Conservation (phyloP, 305 asterid species). For the Solanum hybrid region DNA sequence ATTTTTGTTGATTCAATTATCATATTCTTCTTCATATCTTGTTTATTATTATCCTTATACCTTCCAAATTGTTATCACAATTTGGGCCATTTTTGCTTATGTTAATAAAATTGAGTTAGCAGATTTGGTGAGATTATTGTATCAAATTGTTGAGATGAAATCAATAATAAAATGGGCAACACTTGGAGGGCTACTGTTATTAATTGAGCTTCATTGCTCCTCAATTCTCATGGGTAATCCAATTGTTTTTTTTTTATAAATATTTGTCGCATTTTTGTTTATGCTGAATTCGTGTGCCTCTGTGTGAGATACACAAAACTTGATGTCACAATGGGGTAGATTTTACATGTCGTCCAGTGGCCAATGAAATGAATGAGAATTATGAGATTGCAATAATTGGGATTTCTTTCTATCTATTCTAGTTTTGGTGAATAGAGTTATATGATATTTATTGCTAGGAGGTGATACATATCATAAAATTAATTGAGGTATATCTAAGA, state of each 20-base stretch:
- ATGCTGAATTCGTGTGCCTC: neutral
- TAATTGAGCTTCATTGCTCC: neutral
- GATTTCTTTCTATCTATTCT: neutral
- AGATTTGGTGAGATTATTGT: neutral
- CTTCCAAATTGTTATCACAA: neutral
- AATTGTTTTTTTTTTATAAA: neutral
- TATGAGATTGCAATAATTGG: neutral
- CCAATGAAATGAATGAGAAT: neutral
- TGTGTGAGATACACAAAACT: neutral
- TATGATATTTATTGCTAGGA: rapidly evolving
- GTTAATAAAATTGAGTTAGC: neutral
- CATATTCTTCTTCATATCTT: neutral
- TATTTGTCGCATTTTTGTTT: neutral
- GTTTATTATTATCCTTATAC: neutral
- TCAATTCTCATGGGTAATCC: neutral
- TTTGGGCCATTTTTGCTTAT: neutral
- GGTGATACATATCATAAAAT: too few relatives aligned
- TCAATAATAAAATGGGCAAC: neutral
- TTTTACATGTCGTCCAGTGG: too few relatives aligned
- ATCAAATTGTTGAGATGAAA: neutral
- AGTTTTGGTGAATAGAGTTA: neutral
- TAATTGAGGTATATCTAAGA: too few relatives aligned
- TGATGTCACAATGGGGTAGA: neutral
- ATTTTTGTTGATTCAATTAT: neutral
- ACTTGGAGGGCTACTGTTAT: neutral